These are phyloP conservation scores for Crithidia sp. DNA, from an alignment of 208 protist species.

Conservation along the genomic window DNA sequence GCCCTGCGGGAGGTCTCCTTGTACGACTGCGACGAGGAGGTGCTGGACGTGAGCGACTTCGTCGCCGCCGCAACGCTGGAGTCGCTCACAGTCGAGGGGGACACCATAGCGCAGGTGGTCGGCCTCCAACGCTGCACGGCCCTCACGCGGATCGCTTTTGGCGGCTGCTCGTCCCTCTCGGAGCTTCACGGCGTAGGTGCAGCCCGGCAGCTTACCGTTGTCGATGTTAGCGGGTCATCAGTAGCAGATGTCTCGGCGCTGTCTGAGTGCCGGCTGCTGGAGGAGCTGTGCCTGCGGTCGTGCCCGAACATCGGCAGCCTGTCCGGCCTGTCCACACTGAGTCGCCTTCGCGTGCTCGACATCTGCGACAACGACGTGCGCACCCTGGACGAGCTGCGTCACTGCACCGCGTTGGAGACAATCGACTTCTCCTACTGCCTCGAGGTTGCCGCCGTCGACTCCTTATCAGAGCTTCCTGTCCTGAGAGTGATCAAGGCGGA, in stretches of 20 bases:
- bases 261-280: neutral
- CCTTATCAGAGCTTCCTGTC: neutral
- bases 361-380: constrained; percentile 13
- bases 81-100: neutral
- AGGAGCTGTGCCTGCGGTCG: constrained; percentile 2
- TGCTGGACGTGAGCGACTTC: neutral
- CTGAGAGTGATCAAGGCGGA: neutral
- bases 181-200: neutral
- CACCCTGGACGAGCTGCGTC: neutral
- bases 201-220: neutral
- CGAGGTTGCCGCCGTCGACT: neutral
- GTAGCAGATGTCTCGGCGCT: neutral
- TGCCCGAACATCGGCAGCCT: neutral
- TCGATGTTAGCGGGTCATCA: neutral
- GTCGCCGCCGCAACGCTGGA: neutral
- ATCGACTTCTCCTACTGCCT: constrained; percentile 15
- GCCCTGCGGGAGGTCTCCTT: neutral
- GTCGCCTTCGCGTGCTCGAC: neutral
- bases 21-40: neutral
- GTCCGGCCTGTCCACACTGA: neutral
- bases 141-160: neutral
- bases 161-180: neutral
- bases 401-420: constrained; percentile 11
- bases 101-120: neutral
- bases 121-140: neutral